phyloP scores from a whole-genome alignment of 2,329 filamentous ascomycete genomes.

The Alternaria arbusti region DNA sequence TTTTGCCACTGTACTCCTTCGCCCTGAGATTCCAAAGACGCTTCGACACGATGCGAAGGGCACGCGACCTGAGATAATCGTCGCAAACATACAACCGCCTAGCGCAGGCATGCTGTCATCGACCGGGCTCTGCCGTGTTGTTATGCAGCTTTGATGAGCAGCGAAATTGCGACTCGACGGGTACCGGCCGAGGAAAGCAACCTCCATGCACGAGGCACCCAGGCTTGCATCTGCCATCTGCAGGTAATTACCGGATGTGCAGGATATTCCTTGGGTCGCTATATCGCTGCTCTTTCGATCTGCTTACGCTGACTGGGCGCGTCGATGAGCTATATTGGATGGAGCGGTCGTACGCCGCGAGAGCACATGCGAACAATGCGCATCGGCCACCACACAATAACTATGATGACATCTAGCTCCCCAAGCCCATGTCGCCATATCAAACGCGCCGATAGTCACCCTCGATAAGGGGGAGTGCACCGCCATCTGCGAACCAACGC shows the following conservation, averaged over 20 bases:
- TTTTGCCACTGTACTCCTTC: not conserved
- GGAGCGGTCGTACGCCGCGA: not conserved
- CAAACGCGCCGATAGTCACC: slow-evolving; percentile 17
- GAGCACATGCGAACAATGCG: not conserved
- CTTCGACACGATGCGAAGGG: not conserved
- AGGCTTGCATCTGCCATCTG: slow-evolving; percentile 18
- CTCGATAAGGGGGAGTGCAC: slow-evolving; percentile 29
- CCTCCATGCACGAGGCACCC: slow-evolving; percentile 12
- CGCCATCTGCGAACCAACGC: slow-evolving; percentile 16
- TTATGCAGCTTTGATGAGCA: slow-evolving; percentile 19
- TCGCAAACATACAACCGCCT: slow-evolving; percentile 6
- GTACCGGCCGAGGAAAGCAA: slow-evolving; percentile 20
- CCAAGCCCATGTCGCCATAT: slow-evolving; percentile 4
- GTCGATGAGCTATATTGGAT: not conserved
- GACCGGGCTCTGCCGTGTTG: slow-evolving; percentile 12
- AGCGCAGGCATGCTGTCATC: not conserved
- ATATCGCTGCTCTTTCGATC: not conserved
- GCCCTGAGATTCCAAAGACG: not conserved
- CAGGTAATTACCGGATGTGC: slow-evolving; percentile 24
- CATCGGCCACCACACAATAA: not conserved
- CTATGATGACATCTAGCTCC: not conserved
- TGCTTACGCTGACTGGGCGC: not conserved
- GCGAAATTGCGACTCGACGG: slow-evolving; percentile 38
- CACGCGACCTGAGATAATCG: not conserved
- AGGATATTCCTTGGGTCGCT: slow-evolving; percentile 1